Evolutionary conservation across 106 monocot species (phyloP).

Genomic region (Posidonia australis): DNA sequence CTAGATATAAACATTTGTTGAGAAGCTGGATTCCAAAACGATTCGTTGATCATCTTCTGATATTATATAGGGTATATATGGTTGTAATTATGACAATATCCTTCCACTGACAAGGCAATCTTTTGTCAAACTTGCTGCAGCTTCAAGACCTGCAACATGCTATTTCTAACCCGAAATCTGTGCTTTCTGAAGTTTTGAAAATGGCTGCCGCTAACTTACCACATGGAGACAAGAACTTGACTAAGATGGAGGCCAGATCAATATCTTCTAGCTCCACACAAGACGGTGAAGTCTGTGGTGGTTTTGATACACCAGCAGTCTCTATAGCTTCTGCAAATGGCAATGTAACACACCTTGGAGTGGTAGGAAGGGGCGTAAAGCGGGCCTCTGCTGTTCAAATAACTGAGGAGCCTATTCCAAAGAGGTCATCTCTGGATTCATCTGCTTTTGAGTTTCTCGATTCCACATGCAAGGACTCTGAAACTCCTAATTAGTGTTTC

Average conservation of each 20-base stretch:
- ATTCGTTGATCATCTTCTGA: too few species aligned
- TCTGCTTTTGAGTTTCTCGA: not conserved
- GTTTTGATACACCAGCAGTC: slow-evolving; percentile 52
- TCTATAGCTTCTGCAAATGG: slow-evolving; percentile 42
- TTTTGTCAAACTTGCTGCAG: slow-evolving; percentile 24
- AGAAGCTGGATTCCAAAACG: too few species aligned
- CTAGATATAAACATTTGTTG: too few species aligned
- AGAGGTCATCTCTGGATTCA: slow-evolving; percentile 27
- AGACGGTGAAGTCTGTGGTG: slow-evolving; percentile 21
- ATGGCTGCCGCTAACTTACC: slow-evolving; percentile 19
- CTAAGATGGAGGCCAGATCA: slow-evolving; percentile 6
- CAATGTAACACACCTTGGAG: slow-evolving; percentile 68
- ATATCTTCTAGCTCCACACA: slow-evolving; percentile 37
- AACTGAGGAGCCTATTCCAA: slow-evolving; percentile 23
- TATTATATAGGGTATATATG: too few species aligned
- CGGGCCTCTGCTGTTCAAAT: slow-evolving; percentile 42
- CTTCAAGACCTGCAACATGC: slow-evolving; percentile 83
- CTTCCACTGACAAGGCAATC: not conserved
- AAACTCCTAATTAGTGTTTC: not conserved
- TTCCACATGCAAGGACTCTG: not conserved
- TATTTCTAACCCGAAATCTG: slow-evolving; percentile 32
- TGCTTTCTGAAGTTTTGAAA: slow-evolving; percentile 49
- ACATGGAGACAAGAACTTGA: slow-evolving; percentile 7
- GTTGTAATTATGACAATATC: not conserved
- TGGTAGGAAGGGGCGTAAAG: slow-evolving; percentile 88